Evolutionary conservation across 805 yeast species (phyloP), one percentile per base, ranked within the genome.

Genomic region (Priceomyces medius): DNA sequence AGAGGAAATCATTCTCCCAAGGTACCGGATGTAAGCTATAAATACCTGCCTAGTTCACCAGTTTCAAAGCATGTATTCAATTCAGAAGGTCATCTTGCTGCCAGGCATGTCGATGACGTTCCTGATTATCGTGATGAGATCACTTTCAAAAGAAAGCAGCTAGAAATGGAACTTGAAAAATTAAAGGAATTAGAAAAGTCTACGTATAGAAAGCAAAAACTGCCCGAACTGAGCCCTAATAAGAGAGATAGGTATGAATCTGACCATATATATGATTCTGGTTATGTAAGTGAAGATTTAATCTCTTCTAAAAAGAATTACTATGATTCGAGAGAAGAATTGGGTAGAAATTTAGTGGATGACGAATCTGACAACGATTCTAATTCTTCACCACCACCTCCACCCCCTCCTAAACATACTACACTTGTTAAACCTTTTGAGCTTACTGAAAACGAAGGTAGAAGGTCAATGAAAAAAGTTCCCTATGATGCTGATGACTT

Each of bases 401-500:
- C 66, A 1, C 76, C 76, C 5, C 64, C 68, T 4, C 66, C 70
- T 1, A 60, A 58, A 39, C 67, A 55, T 32, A 34, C 43, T 20
- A 41, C 46, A 16, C 49, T 54, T 3, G 27, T 43, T 5, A 48
- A 48, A 31, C 18, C 51, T n/a, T 35, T 33, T 23, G 37, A 35
- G 12, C 16, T 33, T 31, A 19, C 20, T 12, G 31, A 35, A 20
- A 31, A 24, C 3, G 35, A 28, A 19, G 21, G 10, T 16, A 37
- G 31, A 17, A 37, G 28, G 29, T 20, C 41, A 3, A n/a, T 28
- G 19, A 44, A n/a, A 3, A 50, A 39, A 37, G 50, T 54, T 17
- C 71, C 71, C 6, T 65, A 61, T 44, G 70, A 66, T 47, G 64
- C 69, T 3, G 71, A 67, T 29, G 68, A 65, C 41, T 66, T 66